Evolutionary conservation across 139 green algal species (phyloP), one percentile per base, ranked within the genome.

Genomic region (Cymbomonas tetramitiformis): DNA sequence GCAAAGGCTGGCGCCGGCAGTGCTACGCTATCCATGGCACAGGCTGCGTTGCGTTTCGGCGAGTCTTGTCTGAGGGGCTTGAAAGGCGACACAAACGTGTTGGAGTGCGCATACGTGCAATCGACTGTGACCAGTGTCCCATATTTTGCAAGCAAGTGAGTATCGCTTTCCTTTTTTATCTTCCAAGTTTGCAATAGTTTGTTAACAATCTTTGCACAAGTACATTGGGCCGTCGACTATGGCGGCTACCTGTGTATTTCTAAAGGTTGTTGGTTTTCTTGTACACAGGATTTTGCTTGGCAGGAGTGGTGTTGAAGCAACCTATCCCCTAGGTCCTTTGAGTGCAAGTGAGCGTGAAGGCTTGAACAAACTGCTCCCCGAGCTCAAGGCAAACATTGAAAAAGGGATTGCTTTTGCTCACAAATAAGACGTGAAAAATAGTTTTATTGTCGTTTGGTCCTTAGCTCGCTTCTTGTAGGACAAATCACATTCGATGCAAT

Each of bases 11-110:
- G 86, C 41, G 77, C 80, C 15, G 87, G 87, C 18, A 91, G 80
- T 10, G 90, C 90, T 30, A 98, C 91, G 2, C 77, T 98, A 51
- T 95, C 86, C 30, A 98, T 98, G 91, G 92, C 92, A 0, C 96
- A 96, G 52, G 91, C 92, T 4, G 92, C 82, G 30, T 91, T 88
- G 1, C 79, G 94, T 41, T 96, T 99, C 46, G 87, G 84, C 8
- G 84, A 97, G 61, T 77, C 83, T 0, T 86, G 74, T 70, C 77
- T 99, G 65, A 75, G 86, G 23, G 92, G 85, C 59, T 70, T 99
- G 23, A 92, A 90, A 63, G 92, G 89, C 58, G 76, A 84, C 55
- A 32, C 62, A 2, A 70, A 80, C 47, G 69, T 97, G 23, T 53
- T 81, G 2, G 87, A 95, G 71, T 95, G 84, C 82, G 78, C 83